These are phyloP conservation scores for Triticum urartu DNA, from an alignment of 176 grass and related monocot genomes.

Conservation along the genomic window DNA sequence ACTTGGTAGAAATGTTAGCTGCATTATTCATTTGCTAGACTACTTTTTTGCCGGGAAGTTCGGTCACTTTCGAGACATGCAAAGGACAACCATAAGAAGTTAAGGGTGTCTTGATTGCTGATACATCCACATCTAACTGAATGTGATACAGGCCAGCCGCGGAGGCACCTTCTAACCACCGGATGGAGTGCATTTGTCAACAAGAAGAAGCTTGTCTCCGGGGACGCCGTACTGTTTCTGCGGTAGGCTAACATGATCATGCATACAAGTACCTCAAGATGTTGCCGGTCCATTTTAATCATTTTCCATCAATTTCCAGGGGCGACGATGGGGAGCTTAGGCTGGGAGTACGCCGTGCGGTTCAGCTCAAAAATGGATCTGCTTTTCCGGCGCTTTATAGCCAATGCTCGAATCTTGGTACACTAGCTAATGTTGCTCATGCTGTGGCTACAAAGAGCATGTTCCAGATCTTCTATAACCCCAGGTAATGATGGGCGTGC, in stretches of 20 bases:
- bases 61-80: constrained; percentile 25
- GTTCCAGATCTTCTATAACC: constrained; percentile 87
- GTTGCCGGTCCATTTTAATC: not conserved
- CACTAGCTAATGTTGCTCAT: constrained; percentile 53
- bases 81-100: constrained; percentile 19
- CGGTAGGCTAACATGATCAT: constrained; percentile 43
- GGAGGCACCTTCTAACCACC: constrained; percentile 93
- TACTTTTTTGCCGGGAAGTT: not conserved
- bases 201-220: constrained; percentile 92
- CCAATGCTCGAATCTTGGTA: constrained; percentile 56
- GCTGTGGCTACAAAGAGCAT: constrained; percentile 64
- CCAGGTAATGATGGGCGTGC: constrained; percentile 47
- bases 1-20: not conserved
- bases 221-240: constrained; percentile 85
- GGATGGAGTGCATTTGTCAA: constrained; percentile 99
- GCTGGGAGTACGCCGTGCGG: constrained; percentile 73
- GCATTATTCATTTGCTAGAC: not conserved
- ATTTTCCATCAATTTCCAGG: constrained; percentile 39
- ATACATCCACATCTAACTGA: constrained; percentile 50
- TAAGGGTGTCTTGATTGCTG: constrained; percentile 28
- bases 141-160: constrained; percentile 80
- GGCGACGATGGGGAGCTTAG: constrained; percentile 86
- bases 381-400: constrained; percentile 49
- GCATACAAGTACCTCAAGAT: not conserved
- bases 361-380: constrained; percentile 57